A percentile compares a stretch with the other conserved stretches of the same genome.
phyloP scores from a whole-genome alignment of 345 rosid species.

The Dovyalis caffra region DNA sequence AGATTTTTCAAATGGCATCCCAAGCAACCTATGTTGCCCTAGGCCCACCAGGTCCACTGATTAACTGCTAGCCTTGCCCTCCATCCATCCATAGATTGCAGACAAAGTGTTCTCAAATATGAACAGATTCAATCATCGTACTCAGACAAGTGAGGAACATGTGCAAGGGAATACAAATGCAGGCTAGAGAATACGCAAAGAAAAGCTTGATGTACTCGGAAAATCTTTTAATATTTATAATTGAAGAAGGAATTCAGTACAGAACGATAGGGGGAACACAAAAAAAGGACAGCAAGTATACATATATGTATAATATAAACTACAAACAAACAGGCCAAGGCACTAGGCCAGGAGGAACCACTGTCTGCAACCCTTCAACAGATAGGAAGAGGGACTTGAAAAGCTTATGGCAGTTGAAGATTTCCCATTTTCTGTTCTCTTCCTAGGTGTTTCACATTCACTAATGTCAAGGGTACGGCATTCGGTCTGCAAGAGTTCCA shows the following conservation, averaged over 20 bases:
- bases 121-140: not conserved
- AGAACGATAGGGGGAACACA: conserved; percentile 5
- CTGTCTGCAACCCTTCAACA: conserved; percentile 86
- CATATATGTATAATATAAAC: conserved; percentile 15
- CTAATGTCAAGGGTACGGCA: conserved; percentile 85
- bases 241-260: conserved; percentile 12
- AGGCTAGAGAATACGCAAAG: not conserved
- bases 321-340: conserved; percentile 17
- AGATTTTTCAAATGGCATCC: too few species aligned
- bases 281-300: not conserved
- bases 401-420: conserved; percentile 35
- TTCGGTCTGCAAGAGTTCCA: conserved; percentile 55
- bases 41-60: not conserved
- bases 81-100: not conserved
- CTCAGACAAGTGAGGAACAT: not conserved
- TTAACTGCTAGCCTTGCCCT: not conserved
- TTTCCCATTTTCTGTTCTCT: conserved; percentile 46
- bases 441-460: conserved; percentile 85
- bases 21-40: not conserved
- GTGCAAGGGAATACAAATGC: not conserved
- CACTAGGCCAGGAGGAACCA: conserved; percentile 20
- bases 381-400: conserved; percentile 75
- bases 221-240: conserved; percentile 7
- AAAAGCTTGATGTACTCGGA: not conserved
- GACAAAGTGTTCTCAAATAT: too few species aligned